Evolutionary conservation across 2,329 filamentous ascomycete genomes (phyloP).

Genomic region (Colletotrichum karsti): DNA sequence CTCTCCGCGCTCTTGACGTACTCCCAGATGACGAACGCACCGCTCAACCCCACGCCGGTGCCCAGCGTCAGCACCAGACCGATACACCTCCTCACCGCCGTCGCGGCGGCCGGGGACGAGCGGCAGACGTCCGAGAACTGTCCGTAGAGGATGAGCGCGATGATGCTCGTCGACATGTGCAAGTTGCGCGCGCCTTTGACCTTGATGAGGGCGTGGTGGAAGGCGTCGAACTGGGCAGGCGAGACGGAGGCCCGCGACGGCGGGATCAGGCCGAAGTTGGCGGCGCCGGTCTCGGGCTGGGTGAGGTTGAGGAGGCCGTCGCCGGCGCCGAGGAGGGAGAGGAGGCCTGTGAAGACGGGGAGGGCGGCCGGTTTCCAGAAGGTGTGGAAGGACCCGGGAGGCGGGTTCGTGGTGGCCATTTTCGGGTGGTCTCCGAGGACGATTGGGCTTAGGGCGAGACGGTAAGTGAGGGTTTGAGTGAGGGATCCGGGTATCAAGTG

Average conservation of each 20-base stretch:
- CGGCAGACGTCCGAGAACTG: conserved; percentile 14
- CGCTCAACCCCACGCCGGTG: conserved; percentile 14
- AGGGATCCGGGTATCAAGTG: background rate
- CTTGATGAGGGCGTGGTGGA: conserved; percentile 23
- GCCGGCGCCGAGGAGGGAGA: conserved; percentile 18
- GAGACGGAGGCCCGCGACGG: conserved; percentile 1
- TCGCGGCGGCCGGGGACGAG: conserved; percentile 2
- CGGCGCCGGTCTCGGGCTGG: conserved; percentile 19
- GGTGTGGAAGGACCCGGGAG: background rate
- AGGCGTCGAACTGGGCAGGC: conserved; percentile 21
- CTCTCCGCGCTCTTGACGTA: background rate
- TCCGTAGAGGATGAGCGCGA: conserved; percentile 12
- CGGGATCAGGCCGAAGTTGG: conserved; percentile 15
- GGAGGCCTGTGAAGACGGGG: conserved; percentile 16
- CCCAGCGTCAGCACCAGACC: conserved; percentile 20
- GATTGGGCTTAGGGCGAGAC: background rate
- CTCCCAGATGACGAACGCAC: conserved; percentile 7
- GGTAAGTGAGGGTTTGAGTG: background rate
- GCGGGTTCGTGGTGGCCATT: background rate
- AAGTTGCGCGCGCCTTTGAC: conserved; percentile 25
- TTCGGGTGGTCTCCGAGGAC: background rate
- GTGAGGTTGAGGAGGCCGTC: conserved; percentile 20
- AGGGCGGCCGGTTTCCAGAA: conserved; percentile 20
- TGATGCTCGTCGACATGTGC: conserved; percentile 22
- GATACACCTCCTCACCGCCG: conserved; percentile 12